Evolutionary conservation across 2,329 filamentous ascomycete species (phyloP).

Genomic region (Fonsecaea pugnacius): DNA sequence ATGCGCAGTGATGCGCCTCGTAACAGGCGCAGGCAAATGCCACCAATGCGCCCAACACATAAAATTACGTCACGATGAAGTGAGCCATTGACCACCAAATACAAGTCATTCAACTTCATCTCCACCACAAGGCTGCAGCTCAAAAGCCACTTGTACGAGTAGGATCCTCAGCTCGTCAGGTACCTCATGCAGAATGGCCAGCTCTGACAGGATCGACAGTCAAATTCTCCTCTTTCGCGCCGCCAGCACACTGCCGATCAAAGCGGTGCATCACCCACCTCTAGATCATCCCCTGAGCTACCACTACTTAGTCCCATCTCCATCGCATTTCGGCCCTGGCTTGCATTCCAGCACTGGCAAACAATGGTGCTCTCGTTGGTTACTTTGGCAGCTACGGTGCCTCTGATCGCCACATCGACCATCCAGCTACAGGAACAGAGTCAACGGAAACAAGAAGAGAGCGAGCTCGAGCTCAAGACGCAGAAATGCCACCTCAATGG

Average conservation of each 20-base stretch:
- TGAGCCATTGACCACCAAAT: not conserved
- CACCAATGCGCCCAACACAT: not conserved
- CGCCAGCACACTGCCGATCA: not conserved
- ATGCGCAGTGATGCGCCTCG: not conserved
- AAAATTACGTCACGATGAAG: not conserved
- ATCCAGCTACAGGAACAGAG: conserved; percentile 28
- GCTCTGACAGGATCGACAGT: conserved; percentile 4
- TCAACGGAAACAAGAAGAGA: conserved; percentile 21
- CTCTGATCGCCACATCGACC: conserved; percentile 29
- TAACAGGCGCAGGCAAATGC: not conserved
- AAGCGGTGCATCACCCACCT: not conserved
- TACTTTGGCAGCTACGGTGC: conserved; percentile 29
- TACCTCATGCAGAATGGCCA: not conserved
- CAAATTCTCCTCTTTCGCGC: not conserved
- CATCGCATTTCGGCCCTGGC: not conserved
- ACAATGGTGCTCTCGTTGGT: conserved; percentile 31
- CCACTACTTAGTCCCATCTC: not conserved
- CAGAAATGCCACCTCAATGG: conserved; percentile 31
- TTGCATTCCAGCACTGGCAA: not conserved
- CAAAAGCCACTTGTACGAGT: not conserved
- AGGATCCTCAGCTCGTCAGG: not conserved
- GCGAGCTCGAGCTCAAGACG: conserved; percentile 24
- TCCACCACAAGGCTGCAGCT: not conserved
- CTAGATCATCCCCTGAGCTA: not conserved
- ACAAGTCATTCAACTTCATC: not conserved